Conservation (phyloP, 495 filamentous ascomycete genomes). For the Penicillium verhagenii region DNA sequence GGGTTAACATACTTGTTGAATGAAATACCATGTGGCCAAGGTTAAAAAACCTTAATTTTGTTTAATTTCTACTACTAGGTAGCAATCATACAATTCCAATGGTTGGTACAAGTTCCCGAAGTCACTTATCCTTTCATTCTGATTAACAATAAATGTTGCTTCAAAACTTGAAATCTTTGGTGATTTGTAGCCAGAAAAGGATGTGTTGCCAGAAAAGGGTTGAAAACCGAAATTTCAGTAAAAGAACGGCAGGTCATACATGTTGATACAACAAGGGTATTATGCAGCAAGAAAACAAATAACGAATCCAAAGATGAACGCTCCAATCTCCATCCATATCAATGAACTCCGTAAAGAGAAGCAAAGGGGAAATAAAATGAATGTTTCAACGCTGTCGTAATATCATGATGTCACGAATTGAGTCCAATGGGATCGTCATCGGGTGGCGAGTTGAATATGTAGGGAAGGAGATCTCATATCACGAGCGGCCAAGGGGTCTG, state of each 20-base stretch:
- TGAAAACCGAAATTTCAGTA: background rate
- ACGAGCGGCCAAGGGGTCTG: constrained; percentile 1
- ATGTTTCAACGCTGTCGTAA: constrained; percentile 2
- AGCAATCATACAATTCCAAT: background rate
- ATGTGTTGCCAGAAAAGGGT: no score
- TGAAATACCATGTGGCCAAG: background rate
- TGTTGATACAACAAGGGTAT: background rate
- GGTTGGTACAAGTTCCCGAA: background rate
- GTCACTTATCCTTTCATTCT: background rate
- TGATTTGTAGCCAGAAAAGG: no score
- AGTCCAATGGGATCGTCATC: background rate
- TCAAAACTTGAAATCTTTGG: no score
- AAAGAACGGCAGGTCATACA: background rate
- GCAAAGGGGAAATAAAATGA: background rate
- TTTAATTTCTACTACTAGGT: no score
- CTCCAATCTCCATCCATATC: background rate
- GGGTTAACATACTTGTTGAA: background rate
- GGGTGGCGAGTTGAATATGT: background rate
- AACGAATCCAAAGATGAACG: background rate
- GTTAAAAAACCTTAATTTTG: background rate
- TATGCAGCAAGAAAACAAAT: background rate
- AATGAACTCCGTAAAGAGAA: background rate
- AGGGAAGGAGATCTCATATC: background rate
- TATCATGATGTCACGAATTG: background rate
- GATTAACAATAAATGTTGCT: no score